Evolutionary conservation across 2,329 filamentous ascomycete genomes (phyloP), one percentile per base, ranked within the genome.

Genomic region (Colletotrichum cereale): DNA sequence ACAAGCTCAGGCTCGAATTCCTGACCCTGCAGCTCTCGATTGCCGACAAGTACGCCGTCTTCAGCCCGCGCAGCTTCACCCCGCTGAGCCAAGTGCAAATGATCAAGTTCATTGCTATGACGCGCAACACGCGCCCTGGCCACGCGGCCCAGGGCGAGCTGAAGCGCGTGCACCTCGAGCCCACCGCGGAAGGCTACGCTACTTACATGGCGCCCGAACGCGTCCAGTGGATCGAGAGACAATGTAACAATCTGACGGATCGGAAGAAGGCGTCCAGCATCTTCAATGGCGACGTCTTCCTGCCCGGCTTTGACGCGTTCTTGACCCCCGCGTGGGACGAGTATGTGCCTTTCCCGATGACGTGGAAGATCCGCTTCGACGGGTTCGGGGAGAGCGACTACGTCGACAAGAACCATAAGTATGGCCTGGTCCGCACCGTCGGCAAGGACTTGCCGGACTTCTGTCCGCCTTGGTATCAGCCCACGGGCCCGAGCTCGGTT

Each of bases 381-480:
- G 48, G 26, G 5, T 52, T 52, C 48, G 48, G 48, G 24, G 18
- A 52, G 26, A 52, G 48, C 48, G 26, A 52, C 26, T 52, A 52
- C 48, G 10, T 18, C 24, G 26, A 29, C 48, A 26, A 50, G 47
- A 8, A 29, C 29, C 12, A 6, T 3, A 50, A 50, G 24, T 50
- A 52, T 52, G 48, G 48, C 14, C 24, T 8, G 48, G 5, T 52
- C 48, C 24, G 48, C 48, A 52, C 48, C 5, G 48, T 18, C 24
- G 26, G 24, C 26, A 29, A 52, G 14, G 24, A 18, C 24, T 31
- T 52, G 24, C 48, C 48, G 3, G 48, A 52, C 48, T 52, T 52
- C 48, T 52, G 48, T 52, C 48, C 48, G 24, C 48, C 48, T 52
- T 52, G 48, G 48, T 52, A 52, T 29, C 48, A 52, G 48, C 48